Evolutionary conservation across 805 yeast genomes (phyloP), one percentile per base, ranked within the genome.

Genomic region (Ogataea saltuana): DNA sequence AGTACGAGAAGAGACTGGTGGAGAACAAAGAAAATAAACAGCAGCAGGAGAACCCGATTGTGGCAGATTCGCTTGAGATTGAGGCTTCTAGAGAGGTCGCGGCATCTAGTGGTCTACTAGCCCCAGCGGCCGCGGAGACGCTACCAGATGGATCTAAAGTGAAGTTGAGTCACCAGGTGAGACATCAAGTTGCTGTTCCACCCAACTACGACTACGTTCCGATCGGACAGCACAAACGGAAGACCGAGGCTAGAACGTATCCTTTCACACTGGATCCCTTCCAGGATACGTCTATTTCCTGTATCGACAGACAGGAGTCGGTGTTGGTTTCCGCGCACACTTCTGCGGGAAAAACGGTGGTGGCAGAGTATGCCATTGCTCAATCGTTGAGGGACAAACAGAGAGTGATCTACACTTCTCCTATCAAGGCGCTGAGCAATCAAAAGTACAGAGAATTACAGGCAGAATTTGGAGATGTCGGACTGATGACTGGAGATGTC

Each of bases 401-500:
- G 65, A 78, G 97, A 63, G 97, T 90, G 41, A 90, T 90, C 48
- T 90, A 90, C 61, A 90, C 97, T 0, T 89, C 97, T 4, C 97
- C 97, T 4, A 90, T 90, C 62, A 90, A 90, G 63, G 97, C 97
- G 0, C 75, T 90, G 64, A 86, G 96, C 56, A 90, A 90, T 64
- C 98, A 90, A 67, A 90, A 90, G 60, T 90, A 87, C 60, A 78
- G 98, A 69, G 98, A 90, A 64, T 72, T 93, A 53, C 72, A 83
- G 44, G 95, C 96, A 2, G 96, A 90, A 58, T 88, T 93, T 71
- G 91, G 93, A 17, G 98, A 93, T 63, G 98, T 93, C 22, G 99
- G 99, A 39, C 75, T 93, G 48, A 93, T 93, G 95, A 93, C 99
- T 10, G 99, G 99, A 65, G 99, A 93, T 75, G 97, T 93, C 33